Evolutionary conservation across 352 stramenopile genomes (phyloP).

Genomic region (Phytophthora nicotianae): DNA sequence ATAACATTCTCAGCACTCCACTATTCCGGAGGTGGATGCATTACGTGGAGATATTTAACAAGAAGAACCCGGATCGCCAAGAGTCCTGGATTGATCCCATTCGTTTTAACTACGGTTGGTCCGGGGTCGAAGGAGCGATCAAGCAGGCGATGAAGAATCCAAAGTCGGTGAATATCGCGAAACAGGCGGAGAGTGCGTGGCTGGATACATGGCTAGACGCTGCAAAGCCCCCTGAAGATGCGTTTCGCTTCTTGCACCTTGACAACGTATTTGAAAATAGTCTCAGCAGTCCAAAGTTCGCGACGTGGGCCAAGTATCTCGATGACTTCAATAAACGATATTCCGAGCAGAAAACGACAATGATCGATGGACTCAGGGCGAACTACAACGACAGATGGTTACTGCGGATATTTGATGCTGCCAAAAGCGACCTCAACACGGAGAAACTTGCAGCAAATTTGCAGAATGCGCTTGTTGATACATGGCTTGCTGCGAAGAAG

Average conservation of each 20-base stretch:
- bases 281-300: background rate
- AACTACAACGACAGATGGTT: background rate
- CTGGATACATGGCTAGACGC: background rate
- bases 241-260: background rate
- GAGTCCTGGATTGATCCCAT: background rate
- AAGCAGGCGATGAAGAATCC: background rate
- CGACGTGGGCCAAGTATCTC: background rate
- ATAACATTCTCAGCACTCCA: background rate
- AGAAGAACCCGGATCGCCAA: background rate
- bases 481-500: background rate
- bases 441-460: background rate
- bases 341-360: background rate
- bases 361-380: background rate
- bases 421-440: background rate
- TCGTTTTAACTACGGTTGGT: background rate
- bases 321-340: background rate
- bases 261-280: background rate
- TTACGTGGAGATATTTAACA: slow-evolving; percentile 4
- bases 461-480: background rate
- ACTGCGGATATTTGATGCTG: background rate
- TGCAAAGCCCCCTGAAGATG: no score
- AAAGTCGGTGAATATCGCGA: background rate
- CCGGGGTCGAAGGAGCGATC: background rate
- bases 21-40: background rate
- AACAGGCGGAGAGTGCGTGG: background rate